Conservation (phyloP, 345 rosid genomes). For the Erysimum cheiranthoides region DNA sequence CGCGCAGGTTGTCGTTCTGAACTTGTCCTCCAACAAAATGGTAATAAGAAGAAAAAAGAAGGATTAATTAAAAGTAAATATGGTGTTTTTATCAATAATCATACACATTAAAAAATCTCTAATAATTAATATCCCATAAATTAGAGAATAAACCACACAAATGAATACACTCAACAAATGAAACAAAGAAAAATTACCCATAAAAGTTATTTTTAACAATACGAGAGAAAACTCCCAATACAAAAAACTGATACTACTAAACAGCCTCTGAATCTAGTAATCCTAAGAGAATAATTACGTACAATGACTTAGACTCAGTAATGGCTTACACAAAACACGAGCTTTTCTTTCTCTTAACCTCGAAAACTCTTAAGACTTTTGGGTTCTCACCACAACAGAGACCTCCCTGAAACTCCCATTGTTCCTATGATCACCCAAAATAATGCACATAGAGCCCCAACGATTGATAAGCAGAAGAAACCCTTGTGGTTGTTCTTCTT, state of each 20-base stretch:
- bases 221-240: background rate
- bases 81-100: too few species aligned
- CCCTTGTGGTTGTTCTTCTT: constrained; percentile 40
- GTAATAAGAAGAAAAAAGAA: too few species aligned
- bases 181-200: background rate
- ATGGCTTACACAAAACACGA: constrained; percentile 1
- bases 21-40: too few species aligned
- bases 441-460: constrained; percentile 71
- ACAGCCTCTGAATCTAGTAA: constrained; percentile 11
- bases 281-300: constrained; percentile 12
- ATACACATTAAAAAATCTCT: too few species aligned
- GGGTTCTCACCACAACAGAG: constrained; percentile 39
- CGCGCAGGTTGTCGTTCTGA: too few species aligned
- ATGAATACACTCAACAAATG: background rate
- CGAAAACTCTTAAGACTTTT: background rate
- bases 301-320: constrained; percentile 11
- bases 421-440: constrained; percentile 68
- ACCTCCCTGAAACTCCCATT: constrained; percentile 51
- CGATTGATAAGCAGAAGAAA: constrained; percentile 55
- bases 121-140: too few species aligned
- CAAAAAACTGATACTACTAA: background rate
- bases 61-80: too few species aligned
- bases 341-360: constrained; percentile 9
- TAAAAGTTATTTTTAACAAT: background rate
- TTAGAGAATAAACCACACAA: background rate